Evolutionary conservation across 495 filamentous ascomycete species (phyloP), one percentile per base, ranked within the genome.

Genomic region (Poronia punctata): DNA sequence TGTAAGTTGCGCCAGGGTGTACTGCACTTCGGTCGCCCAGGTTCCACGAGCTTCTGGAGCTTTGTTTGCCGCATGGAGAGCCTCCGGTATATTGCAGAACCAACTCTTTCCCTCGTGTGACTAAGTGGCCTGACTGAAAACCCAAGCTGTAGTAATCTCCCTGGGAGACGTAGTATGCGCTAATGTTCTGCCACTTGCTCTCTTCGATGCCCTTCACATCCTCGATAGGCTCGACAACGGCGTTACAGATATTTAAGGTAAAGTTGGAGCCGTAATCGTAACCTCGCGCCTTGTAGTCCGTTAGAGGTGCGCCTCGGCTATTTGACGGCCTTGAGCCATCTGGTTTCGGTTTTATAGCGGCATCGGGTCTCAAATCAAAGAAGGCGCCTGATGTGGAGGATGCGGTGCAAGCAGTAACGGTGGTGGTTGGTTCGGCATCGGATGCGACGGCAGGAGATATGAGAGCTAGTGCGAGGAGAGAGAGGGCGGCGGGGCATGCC

Each of bases 81-180:
- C 93, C 93, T 43, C 85, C 75, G 15, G 79, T 87, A 59, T 97
- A 97, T 59, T 94, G 88, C 32, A 99, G 67, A 19, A 97, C 80
- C 4, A 99, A 77, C 59, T 95, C 93, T 45, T 86, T 80, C 34
- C 93, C 93, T 4, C 89, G 79, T 51, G 94, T 83, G 34, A 84
- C 67, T 23, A 85, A 80, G 5, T 74, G 66, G 8, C 66, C 61
- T 5, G 84, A 89, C 52, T 80, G 69, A 55, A 80, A 88, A 81
- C 92, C 92, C 30, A 99, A 75, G 1, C 86, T 89, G 59, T 85
- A 96, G 22, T 76, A 70, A 56, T 86, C 82, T 15, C 78, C 80
- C 12, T 80, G 74, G 25, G 67, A 64, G 52, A 79, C 71, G 48
- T 97, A 98, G 57, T 78, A 95, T n/a, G 92, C 92, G 62, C 86